These are phyloP conservation scores for Fusarium burgessii DNA, from an alignment of 2,329 filamentous ascomycete genomes.

Conservation along the genomic window DNA sequence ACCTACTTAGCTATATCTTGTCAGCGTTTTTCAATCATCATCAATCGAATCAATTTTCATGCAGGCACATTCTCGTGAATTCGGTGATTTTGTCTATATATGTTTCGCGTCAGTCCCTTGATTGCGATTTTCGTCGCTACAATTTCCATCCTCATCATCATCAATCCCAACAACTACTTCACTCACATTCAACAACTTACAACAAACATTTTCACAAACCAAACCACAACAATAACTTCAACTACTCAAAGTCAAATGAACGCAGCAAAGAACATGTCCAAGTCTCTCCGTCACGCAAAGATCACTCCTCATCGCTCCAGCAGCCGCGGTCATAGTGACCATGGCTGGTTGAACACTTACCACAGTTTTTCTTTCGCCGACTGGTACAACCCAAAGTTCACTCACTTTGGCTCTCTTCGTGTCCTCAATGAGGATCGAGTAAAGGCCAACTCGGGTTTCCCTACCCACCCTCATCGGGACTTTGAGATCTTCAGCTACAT, in stretches of 20 bases:
- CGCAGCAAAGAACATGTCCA: slow-evolving; percentile 66
- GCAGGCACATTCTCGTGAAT: slow-evolving; percentile 44
- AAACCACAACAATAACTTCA: slow-evolving; percentile 6
- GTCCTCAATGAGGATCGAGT: slow-evolving; percentile 93
- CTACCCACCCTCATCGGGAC: slow-evolving; percentile 85
- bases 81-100: slow-evolving; percentile 52
- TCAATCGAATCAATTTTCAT: slow-evolving; percentile 27
- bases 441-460: slow-evolving; percentile 78
- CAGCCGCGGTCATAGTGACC: slow-evolving; percentile 79
- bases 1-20: slow-evolving; percentile 39
- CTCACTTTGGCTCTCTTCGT: slow-evolving; percentile 79
- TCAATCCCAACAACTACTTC: slow-evolving; percentile 44
- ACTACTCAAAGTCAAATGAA: slow-evolving; percentile 45
- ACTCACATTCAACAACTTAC: slow-evolving; percentile 41
- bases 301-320: slow-evolving; percentile 80
- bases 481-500: slow-evolving; percentile 94
- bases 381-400: slow-evolving; percentile 75
- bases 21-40: slow-evolving; percentile 46
- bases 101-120: slow-evolving; percentile 51
- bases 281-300: slow-evolving; percentile 74
- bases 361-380: slow-evolving; percentile 88
- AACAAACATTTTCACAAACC: slow-evolving; percentile 31
- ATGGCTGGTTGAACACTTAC: slow-evolving; percentile 89
- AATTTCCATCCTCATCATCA: slow-evolving; percentile 54
- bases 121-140: slow-evolving; percentile 53